Evolutionary conservation across 2,329 filamentous ascomycete genomes (phyloP), one percentile per base, ranked within the genome.

Genomic region (Talaromyces sp.): DNA sequence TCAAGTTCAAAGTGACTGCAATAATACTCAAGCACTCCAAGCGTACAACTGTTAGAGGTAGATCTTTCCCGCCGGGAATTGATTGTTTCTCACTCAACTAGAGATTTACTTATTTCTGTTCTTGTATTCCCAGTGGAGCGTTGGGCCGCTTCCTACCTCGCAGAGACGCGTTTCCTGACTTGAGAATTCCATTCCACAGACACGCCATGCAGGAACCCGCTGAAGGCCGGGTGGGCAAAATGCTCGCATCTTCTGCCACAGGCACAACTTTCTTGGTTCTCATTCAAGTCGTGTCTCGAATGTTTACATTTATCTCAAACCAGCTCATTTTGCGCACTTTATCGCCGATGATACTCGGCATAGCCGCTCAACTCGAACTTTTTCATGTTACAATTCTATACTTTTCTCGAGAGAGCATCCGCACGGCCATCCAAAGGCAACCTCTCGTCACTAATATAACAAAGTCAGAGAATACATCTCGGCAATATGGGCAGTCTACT

Each of bases 331-430:
- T 99, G 7, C 90, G 93, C 32, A 93, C 89, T 69, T 78, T 97
- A 40, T 96, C 91, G 1, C 92, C 94, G 0, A 83, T 88, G 53
- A 81, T 95, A 0, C 82, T 99, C 1, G 94, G 93, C 5, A 80
- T 96, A 4, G 88, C 92, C 2, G 88, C 92, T 0, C 94, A 97
- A 71, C 82, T 99, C 3, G 94, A 99, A 65, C 85, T 97, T 1
- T 97, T 92, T 71, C 92, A 93, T 54, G 88, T 96, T 40, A 91
- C 91, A 0, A 87, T 95, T n/a, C 81, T 99, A 0, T 97, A 96
- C 73, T 97, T 99, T 67, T 89, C 94, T 0, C 84, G 94, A 35
- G 94, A 99, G 74, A 93, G 89, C 65, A 77, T 97, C 44, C 87
- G 94, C 14, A 88, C 96, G n/a, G 91, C 93, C 22, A 84, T 96